Percentiles rank a stretch among this genome's conserved stretches.
These are phyloP conservation scores for Colletotrichum sp. DNA, from an alignment of 2,329 filamentous ascomycete species.

Conservation along the genomic window DNA sequence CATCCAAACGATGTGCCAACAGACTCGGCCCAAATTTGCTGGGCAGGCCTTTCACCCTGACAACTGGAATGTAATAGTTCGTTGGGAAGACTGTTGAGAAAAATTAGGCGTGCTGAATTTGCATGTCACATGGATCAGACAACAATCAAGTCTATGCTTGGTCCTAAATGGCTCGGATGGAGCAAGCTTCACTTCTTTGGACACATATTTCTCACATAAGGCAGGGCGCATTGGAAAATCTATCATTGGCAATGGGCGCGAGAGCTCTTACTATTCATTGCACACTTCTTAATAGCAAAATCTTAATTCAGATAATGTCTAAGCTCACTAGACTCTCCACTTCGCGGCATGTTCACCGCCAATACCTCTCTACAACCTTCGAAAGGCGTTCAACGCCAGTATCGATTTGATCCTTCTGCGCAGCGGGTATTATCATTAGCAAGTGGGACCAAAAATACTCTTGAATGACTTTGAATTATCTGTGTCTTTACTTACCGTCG, in stretches of 20 bases:
- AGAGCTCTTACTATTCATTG: background rate
- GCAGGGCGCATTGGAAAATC: background rate
- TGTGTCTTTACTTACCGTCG: slow-evolving; percentile 26
- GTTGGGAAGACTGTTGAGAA: background rate
- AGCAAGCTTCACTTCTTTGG: background rate
- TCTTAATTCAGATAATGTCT: background rate
- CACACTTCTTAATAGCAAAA: background rate
- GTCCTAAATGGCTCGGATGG: background rate
- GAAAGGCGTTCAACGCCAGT: background rate
- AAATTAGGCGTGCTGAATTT: accelerated
- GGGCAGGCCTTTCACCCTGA: background rate
- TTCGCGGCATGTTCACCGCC: background rate
- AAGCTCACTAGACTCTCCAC: background rate
- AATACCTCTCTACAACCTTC: background rate
- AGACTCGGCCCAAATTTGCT: background rate
- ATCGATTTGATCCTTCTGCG: background rate
- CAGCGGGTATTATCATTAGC: background rate
- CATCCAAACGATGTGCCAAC: background rate
- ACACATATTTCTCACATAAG: background rate
- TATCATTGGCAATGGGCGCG: background rate
- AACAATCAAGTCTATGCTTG: background rate
- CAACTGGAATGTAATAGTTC: background rate
- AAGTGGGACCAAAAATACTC: background rate
- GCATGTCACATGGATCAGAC: background rate
- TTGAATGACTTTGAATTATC: background rate